Conservation (phyloP, 2,329 filamentous ascomycete species). For the Paradendryphiella salina region DNA sequence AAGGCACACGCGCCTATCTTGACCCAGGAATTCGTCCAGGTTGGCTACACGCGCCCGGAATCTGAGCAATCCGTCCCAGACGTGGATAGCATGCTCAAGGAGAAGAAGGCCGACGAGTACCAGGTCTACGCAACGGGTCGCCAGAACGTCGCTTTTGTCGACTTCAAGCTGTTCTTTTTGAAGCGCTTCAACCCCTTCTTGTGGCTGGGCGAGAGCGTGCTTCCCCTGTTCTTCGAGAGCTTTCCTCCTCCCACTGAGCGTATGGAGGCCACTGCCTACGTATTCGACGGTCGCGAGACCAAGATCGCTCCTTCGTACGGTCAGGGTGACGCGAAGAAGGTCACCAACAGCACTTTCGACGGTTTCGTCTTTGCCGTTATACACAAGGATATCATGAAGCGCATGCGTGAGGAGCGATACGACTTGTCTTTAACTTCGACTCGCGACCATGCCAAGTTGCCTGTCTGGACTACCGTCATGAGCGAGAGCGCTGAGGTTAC, state of each 20-base stretch:
- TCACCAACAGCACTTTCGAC: slow-evolving; percentile 69
- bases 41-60: slow-evolving; percentile 66
- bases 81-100: slow-evolving; percentile 70
- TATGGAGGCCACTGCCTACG: slow-evolving; percentile 76
- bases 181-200: slow-evolving; percentile 84
- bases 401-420: slow-evolving; percentile 87
- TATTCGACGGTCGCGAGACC: slow-evolving; percentile 90
- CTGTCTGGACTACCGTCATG: slow-evolving; percentile 90
- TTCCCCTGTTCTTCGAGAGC: slow-evolving; percentile 80
- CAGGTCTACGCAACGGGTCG: slow-evolving; percentile 86
- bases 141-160: slow-evolving; percentile 89
- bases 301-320: slow-evolving; percentile 70
- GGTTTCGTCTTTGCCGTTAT: slow-evolving; percentile 94
- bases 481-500: slow-evolving; percentile 95
- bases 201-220: slow-evolving; percentile 65
- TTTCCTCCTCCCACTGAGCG: slow-evolving; percentile 70
- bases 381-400: slow-evolving; percentile 92
- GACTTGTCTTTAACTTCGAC: slow-evolving; percentile 90
- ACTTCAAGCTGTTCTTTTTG: slow-evolving; percentile 77
- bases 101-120: slow-evolving; percentile 87
- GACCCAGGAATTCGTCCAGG: slow-evolving; percentile 79
- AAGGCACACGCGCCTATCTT: slow-evolving; percentile 72
- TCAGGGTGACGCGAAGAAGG: slow-evolving; percentile 65
- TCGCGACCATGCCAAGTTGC: slow-evolving; percentile 89
- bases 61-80: slow-evolving; percentile 45